A percentile compares a stretch with the other conserved stretches of the same genome.
phyloP scores from a whole-genome alignment of 345 rosid genomes.

The Euphorbia peplus region DNA sequence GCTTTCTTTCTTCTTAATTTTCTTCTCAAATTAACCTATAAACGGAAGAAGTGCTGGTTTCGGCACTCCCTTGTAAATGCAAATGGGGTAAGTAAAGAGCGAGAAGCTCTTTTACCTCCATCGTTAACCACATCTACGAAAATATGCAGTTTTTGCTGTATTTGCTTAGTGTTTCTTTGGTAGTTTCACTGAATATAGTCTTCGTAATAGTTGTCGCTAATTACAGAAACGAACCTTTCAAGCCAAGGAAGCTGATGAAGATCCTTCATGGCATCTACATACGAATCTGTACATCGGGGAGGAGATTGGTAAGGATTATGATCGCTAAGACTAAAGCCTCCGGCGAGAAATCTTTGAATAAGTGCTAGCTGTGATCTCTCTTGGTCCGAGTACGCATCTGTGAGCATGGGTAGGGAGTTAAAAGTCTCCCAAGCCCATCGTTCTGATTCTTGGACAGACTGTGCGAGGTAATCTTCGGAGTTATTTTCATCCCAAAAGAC shows the following conservation, averaged over 20 bases:
- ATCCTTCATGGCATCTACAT: slow-evolving; percentile 89
- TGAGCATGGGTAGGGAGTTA: slow-evolving; percentile 73
- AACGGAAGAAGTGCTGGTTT: slow-evolving; percentile 6
- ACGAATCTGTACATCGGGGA: slow-evolving; percentile 82
- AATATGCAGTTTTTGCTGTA: slow-evolving; percentile 19
- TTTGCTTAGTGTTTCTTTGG: slow-evolving; percentile 13
- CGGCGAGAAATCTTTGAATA: slow-evolving; percentile 90
- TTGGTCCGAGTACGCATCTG: slow-evolving; percentile 93
- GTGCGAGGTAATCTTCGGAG: slow-evolving; percentile 49
- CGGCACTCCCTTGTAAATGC: slow-evolving; percentile 20
- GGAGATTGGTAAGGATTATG: slow-evolving; percentile 87
- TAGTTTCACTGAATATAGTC: slow-evolving; percentile 59
- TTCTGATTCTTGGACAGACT: slow-evolving; percentile 76
- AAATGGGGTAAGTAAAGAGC: slow-evolving; percentile 34
- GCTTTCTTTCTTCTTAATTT: slow-evolving; percentile 1
- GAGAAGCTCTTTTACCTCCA: slow-evolving; percentile 42
- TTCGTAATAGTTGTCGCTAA: slow-evolving; percentile 88
- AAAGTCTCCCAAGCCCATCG: slow-evolving; percentile 97
- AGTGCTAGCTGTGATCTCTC: slow-evolving; percentile 90
- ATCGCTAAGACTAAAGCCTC: slow-evolving; percentile 87
- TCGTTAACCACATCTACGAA: slow-evolving; percentile 9
- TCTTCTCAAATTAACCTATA: slow-evolving; percentile 18
- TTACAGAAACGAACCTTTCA: slow-evolving; percentile 93
- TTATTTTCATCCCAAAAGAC: slow-evolving; percentile 89
- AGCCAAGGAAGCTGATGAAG: slow-evolving; percentile 99